Percentiles rank a stretch among this genome's conserved stretches.
Evolutionary conservation across 2,329 filamentous ascomycete genomes (phyloP).

Genomic region (Huntiella abstrusa): DNA sequence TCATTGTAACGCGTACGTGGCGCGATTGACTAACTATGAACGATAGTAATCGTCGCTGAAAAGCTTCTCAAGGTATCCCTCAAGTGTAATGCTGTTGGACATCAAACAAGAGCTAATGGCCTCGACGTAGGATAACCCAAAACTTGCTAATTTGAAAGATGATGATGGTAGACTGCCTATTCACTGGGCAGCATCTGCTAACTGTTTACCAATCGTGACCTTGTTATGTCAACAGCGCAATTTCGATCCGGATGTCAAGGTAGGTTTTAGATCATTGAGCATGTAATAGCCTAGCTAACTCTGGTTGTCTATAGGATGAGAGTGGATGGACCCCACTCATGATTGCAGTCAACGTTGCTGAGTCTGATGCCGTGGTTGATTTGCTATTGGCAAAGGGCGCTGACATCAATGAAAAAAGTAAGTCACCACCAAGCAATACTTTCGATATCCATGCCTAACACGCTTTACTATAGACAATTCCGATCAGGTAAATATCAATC

Average conservation of each 20-base stretch:
- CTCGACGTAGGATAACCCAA: conserved; percentile 49
- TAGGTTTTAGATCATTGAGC: conserved; percentile 18
- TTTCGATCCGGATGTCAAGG: conserved; percentile 72
- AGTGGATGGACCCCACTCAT: conserved; percentile 71
- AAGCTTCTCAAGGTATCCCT: conserved; percentile 5
- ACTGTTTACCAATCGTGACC: conserved; percentile 54
- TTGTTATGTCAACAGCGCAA: conserved; percentile 49
- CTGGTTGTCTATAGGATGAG: conserved; percentile 34
- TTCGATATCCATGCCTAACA: conserved; percentile 11
- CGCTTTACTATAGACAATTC: conserved; percentile 31
- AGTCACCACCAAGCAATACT: conserved; percentile 10
- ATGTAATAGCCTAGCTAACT: background rate
- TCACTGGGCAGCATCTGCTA: conserved; percentile 85
- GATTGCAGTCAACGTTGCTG: conserved; percentile 60
- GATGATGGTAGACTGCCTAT: conserved; percentile 78
- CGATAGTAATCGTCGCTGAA: conserved; percentile 1
- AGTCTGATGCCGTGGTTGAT: conserved; percentile 49
- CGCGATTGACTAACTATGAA: background rate
- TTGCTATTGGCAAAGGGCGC: conserved; percentile 51
- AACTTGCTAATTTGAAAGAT: conserved; percentile 53
- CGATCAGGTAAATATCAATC: conserved; percentile 33
- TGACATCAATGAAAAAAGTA: conserved; percentile 56
- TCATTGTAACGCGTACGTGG: background rate
- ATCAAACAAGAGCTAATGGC: background rate
- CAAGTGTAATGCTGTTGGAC: background rate